These are phyloP conservation scores for Pythium myriotylum DNA, from an alignment of 352 stramenopile species.

Conservation along the genomic window DNA sequence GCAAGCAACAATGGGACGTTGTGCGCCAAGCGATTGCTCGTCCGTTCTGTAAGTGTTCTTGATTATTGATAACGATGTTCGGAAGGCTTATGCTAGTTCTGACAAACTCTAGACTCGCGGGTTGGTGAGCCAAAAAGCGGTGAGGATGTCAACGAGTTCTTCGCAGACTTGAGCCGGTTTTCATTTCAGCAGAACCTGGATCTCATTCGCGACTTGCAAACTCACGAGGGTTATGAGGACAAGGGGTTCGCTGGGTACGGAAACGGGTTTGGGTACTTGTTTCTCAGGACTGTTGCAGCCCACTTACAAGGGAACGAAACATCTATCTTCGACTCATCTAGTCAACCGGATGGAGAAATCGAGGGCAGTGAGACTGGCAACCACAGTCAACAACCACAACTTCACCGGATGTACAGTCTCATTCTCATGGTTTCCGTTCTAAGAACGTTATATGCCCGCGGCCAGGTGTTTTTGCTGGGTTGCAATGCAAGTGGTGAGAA, in stretches of 20 bases:
- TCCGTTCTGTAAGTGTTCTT: conserved; percentile 52
- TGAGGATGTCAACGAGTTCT: conserved; percentile 30
- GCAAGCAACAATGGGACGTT: conserved; percentile 57
- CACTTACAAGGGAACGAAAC: conserved; percentile 23
- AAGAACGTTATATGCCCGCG: conserved; percentile 68
- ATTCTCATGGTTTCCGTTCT: conserved; percentile 85
- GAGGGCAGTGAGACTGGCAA: conserved; percentile 9
- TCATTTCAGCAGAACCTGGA: conserved; percentile 64
- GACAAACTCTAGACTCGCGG: conserved; percentile 31
- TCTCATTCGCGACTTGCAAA: conserved; percentile 50
- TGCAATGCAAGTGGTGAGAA: conserved; percentile 26
- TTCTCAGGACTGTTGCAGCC: conserved; percentile 25
- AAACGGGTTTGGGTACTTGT: conserved; percentile 71
- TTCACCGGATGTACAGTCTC: conserved; percentile 83
- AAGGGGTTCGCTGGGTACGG: conserved; percentile 14
- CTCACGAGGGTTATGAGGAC: neutral
- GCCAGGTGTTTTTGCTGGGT: conserved; percentile 56
- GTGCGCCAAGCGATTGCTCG: conserved; percentile 63
- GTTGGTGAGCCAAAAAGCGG: conserved; percentile 17
- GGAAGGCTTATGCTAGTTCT: neutral
- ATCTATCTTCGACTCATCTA: conserved; percentile 21
- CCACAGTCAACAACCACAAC: conserved; percentile 46
- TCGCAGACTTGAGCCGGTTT: conserved; percentile 53
- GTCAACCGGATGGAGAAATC: conserved; percentile 17
- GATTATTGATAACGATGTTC: neutral